These are phyloP conservation scores for Scheffersomyces quercinus DNA, from an alignment of 1,139 yeast species.

Conservation along the genomic window DNA sequence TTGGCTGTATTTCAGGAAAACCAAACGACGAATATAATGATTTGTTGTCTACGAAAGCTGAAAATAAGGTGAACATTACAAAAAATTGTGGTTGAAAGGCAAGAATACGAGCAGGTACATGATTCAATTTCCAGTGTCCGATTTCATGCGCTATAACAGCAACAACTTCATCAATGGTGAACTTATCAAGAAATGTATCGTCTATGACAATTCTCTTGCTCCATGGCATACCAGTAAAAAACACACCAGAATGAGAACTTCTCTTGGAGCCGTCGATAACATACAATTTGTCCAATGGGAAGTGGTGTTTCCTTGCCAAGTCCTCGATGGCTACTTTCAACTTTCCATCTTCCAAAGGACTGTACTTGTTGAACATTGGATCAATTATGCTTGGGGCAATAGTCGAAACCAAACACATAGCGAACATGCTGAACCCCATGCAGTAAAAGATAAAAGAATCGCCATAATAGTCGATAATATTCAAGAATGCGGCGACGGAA, in stretches of 20 bases:
- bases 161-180: conserved; percentile 76
- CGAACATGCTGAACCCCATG: conserved; percentile 66
- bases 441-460: conserved; percentile 78
- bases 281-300: conserved; percentile 82
- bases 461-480: conserved; percentile 78
- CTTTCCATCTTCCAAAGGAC: conserved; percentile 89
- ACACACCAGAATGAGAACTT: conserved; percentile 95
- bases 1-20: conserved; percentile 63
- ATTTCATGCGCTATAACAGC: conserved; percentile 97
- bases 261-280: conserved; percentile 95
- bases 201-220: conserved; percentile 89
- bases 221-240: conserved; percentile 95
- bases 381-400: conserved; percentile 80
- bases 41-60: conserved; percentile 74
- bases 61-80: conserved; percentile 66
- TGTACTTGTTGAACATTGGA: conserved; percentile 88
- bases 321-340: conserved; percentile 78
- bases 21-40: conserved; percentile 83
- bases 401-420: conserved; percentile 73
- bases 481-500: conserved; percentile 68
- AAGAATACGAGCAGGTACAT: conserved; percentile 69
- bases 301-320: conserved; percentile 69
- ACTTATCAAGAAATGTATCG: conserved; percentile 84
- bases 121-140: conserved; percentile 95
- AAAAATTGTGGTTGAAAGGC: conserved; percentile 69